These are phyloP conservation scores for Populus hybrid DNA, from an alignment of 441 rosid species.

Conservation along the genomic window DNA sequence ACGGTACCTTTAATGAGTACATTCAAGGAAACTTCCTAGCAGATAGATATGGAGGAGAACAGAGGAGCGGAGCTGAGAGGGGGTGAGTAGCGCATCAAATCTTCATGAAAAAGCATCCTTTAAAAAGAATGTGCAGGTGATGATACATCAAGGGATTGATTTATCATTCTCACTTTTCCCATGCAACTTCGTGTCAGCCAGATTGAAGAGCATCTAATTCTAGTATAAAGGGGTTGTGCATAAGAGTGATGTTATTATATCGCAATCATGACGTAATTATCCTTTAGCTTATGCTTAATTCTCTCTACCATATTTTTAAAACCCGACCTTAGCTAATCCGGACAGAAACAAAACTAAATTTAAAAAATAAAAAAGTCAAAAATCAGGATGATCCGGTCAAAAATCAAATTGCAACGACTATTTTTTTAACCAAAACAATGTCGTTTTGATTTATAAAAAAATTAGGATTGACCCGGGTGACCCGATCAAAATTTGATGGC, in stretches of 20 bases:
- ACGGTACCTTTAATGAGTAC: constrained; percentile 30
- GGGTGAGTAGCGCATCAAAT: not conserved
- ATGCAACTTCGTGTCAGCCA: not conserved
- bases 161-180: not conserved
- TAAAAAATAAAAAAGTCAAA: too few species aligned
- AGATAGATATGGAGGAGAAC: not conserved
- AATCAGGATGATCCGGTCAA: rapidly evolving
- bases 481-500: too few species aligned
- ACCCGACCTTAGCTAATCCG: too few species aligned
- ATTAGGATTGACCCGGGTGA: too few species aligned
- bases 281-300: not conserved
- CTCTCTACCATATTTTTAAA: rapidly evolving
- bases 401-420: too few species aligned
- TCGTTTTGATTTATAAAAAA: too few species aligned
- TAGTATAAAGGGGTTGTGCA: not conserved
- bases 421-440: too few species aligned
- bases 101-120: not conserved
- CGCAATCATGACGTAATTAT: not conserved
- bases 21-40: constrained; percentile 40
- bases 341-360: too few species aligned
- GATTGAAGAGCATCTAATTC: not conserved
- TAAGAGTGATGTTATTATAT: not conserved
- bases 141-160: not conserved
- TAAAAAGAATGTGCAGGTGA: not conserved
- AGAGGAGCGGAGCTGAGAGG: not conserved